Evolutionary conservation across 345 rosid genomes (phyloP), one percentile per base, ranked within the genome.

Genomic region (Hypericum perforatum): DNA sequence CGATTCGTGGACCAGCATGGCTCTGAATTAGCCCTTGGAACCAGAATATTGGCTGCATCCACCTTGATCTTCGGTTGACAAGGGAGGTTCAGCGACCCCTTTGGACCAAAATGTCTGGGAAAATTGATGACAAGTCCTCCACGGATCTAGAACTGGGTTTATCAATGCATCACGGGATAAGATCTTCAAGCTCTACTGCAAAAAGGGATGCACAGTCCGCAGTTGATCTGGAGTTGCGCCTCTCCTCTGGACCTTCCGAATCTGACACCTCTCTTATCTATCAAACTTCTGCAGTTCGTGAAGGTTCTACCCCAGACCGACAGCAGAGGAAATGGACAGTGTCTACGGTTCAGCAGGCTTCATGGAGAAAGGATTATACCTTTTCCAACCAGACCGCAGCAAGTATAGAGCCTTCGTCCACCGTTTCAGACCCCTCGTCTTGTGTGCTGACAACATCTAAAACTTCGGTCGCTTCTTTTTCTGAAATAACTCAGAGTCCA

Each of bases 31-130:
- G 81, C 80, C 49, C 94, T 88, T 57, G 80, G 90, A 54, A 68
- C 88, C 9, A 86, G 90, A 42, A 22, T 22, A 22, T 22, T 22
- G 32, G 32, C 32, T 22, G 32, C 73, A 65, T 40, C 61, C 90
- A 5, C 56, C 88, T 9, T 81, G 96, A 69, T 88, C 98, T 43
- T 88, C 98, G 6, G 95, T 88, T 65, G 85, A 90, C 69, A 85
- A 85, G 72, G 95, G 79, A 46, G 85, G 96, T 68, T 78, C 95
- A 0, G 79, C 77, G 43, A 82, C 94, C 61, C 87, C 76, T 68
- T 68, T 78, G 85, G 67, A 78, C 85, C 42, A 67, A 76, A 42
- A 65, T 74, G 60, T 86, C 95, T 40, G 88, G 80, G 75, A 95
- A 85, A 77, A 78, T 73, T 53, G 95, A 91, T 16, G 98, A 79